Evolutionary conservation across 1,284 basidiomycete genomes (phyloP), one percentile per base, ranked within the genome.

Genomic region (Tremellales sp.): DNA sequence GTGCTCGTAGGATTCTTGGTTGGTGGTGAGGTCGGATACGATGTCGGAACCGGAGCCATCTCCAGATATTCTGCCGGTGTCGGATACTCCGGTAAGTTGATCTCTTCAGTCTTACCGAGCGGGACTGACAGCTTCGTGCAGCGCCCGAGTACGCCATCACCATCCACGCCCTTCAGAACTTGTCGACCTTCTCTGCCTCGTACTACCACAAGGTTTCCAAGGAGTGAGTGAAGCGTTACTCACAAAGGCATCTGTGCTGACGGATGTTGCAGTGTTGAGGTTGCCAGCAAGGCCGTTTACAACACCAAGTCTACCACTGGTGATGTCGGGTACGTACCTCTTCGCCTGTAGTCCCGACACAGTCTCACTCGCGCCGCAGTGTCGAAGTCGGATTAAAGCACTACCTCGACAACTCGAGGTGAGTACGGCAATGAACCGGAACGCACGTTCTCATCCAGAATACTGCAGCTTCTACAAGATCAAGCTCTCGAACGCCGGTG

Each of bases 91-190:
- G n/a, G n/a, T n/a, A n/a, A n/a, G n/a, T n/a, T n/a, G n/a, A n/a
- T n/a, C n/a, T n/a, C n/a, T n/a, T n/a, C n/a, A n/a, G n/a, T n/a
- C n/a, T n/a, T n/a, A n/a, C n/a, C n/a, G n/a, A n/a, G n/a, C n/a
- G n/a, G n/a, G n/a, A n/a, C n/a, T n/a, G n/a, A n/a, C n/a, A n/a
- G n/a, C n/a, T 56, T 50, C 54, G 89, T 86, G n/a, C n/a, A 70
- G 93, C 93, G 40, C 89, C 93, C 43, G 90, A 97, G 74, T 98
- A 97, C 77, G 89, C 92, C 58, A 83, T 97, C 73, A 92, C 94
- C 63, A 66, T 97, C 53, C 92, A 97, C 77, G 91, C 86, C 57
- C 83, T 97, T 68, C 86, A 89, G 79, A 97, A 97, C 82, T 76
- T 97, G 73, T 87, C 85, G 68, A 85, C 85, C 67, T 97, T 92